A percentile compares a stretch with the other conserved stretches of the same genome.
phyloP scores from a whole-genome alignment of 768 basidiomycete genomes.

The Megacollybia marginata region DNA sequence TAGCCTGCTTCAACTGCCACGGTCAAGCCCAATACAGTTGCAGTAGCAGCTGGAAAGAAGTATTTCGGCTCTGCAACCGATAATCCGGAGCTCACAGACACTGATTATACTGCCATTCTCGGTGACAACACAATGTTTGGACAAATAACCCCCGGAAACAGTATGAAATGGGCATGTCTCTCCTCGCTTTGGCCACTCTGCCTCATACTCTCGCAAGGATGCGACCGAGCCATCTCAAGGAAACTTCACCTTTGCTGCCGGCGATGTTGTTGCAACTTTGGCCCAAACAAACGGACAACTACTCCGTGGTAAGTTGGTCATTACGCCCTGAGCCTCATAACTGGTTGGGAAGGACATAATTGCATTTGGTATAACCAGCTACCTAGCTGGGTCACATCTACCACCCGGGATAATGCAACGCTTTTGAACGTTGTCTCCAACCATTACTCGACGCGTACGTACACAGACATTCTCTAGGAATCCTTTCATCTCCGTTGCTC shows the following conservation, averaged over 20 bases:
- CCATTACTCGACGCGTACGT: constrained; percentile 15
- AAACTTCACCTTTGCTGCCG: constrained; percentile 21
- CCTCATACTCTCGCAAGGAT: constrained; percentile 15
- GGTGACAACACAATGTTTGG: constrained; percentile 30
- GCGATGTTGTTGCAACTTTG: constrained; percentile 27
- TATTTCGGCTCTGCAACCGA: constrained; percentile 45
- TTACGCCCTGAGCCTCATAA: neutral
- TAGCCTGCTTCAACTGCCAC: constrained; percentile 13
- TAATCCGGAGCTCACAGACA: constrained; percentile 35
- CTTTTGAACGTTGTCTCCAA: constrained; percentile 24
- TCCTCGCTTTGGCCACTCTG: neutral
- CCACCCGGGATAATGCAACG: constrained; percentile 19
- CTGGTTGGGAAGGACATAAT: constrained; percentile 17
- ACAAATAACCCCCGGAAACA: constrained; percentile 36
- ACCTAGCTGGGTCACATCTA: constrained; percentile 28
- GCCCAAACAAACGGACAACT: constrained; percentile 26
- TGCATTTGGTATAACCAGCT: constrained; percentile 34
- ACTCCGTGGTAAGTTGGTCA: constrained; percentile 19
- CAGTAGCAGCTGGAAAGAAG: constrained; percentile 30
- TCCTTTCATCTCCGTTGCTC: neutral
- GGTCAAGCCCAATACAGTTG: constrained; percentile 24
- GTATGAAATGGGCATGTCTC: constrained; percentile 33
- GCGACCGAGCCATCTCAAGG: constrained; percentile 31
- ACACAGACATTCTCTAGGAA: no score
- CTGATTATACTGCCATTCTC: constrained; percentile 28